phyloP scores from a whole-genome alignment of 1,139 yeast genomes.

The Kazachstania sp. region DNA sequence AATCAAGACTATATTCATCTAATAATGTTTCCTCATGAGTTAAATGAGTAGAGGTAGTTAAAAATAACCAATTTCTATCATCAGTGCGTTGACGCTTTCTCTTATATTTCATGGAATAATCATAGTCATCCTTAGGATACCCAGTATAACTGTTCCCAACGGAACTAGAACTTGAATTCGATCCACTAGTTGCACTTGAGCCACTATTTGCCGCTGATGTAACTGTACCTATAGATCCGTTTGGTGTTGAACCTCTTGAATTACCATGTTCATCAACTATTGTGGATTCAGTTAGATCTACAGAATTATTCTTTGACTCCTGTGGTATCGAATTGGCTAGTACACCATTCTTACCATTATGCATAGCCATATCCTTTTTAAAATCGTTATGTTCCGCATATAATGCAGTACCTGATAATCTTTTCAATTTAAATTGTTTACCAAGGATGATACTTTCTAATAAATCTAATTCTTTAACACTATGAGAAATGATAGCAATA shows the following conservation, averaged over 20 bases:
- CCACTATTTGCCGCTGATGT: slow-evolving; percentile 17
- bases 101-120: slow-evolving; percentile 24
- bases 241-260: slow-evolving; percentile 15
- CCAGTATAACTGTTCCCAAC: slow-evolving; percentile 29
- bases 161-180: slow-evolving; percentile 2
- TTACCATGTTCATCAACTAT: neutral
- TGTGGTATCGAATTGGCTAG: neutral
- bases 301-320: neutral
- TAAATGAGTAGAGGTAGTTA: slow-evolving; percentile 38
- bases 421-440: slow-evolving; percentile 45
- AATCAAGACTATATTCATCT: slow-evolving; percentile 32
- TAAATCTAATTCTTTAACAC: slow-evolving; percentile 59
- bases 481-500: slow-evolving; percentile 50
- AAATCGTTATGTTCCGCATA: slow-evolving; percentile 35
- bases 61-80: slow-evolving; percentile 33
- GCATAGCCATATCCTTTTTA: slow-evolving; percentile 7
- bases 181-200: neutral
- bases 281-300: slow-evolving; percentile 12
- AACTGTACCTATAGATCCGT: neutral
- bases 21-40: slow-evolving; percentile 27
- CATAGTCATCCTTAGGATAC: slow-evolving; percentile 34
- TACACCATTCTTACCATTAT: neutral
- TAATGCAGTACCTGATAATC: slow-evolving; percentile 53
- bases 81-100: slow-evolving; percentile 7
- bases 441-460: slow-evolving; percentile 63